Evolutionary conservation across 2,329 filamentous ascomycete species (phyloP).

Genomic region (Cladophialophora immunda): DNA sequence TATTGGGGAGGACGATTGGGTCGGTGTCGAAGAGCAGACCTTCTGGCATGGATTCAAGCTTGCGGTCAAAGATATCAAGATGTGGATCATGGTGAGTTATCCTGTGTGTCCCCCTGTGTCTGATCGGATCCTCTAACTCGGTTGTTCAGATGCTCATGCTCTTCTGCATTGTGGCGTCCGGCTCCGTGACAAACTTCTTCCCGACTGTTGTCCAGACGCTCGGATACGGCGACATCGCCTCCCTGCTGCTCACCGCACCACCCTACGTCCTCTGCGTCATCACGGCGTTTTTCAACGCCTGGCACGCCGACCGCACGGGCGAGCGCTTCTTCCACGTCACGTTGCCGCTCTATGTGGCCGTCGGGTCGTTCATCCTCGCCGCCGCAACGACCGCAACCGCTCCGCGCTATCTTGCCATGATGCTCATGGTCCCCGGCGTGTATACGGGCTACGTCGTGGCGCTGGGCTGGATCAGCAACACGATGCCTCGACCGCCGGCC

Average conservation of each 20-base stretch:
- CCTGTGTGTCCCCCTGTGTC: neutral
- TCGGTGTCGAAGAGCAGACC: constrained; percentile 61
- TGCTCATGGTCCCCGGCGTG: constrained; percentile 66
- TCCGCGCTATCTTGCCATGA: constrained; percentile 74
- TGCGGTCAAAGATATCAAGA: constrained; percentile 68
- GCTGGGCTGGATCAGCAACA: constrained; percentile 78
- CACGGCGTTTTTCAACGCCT: constrained; percentile 69
- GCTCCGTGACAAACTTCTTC: constrained; percentile 73
- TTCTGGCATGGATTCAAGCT: constrained; percentile 54
- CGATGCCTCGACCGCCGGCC: constrained; percentile 76
- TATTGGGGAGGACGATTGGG: constrained; percentile 71
- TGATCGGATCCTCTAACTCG: neutral
- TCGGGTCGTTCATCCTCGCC: constrained; percentile 73
- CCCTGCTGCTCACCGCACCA: constrained; percentile 57
- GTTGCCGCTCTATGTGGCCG: constrained; percentile 67
- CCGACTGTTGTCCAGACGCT: constrained; percentile 75
- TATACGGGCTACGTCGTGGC: constrained; percentile 71
- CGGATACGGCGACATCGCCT: constrained; percentile 68
- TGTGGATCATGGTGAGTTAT: constrained; percentile 62
- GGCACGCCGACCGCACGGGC: constrained; percentile 68
- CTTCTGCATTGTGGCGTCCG: constrained; percentile 57
- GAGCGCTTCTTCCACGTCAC: constrained; percentile 76
- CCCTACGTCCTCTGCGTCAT: constrained; percentile 63
- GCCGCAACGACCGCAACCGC: constrained; percentile 68
- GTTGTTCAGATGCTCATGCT: constrained; percentile 60